Evolutionary conservation across 2,329 filamentous ascomycete genomes (phyloP).

Genomic region (Alternaria sp.): DNA sequence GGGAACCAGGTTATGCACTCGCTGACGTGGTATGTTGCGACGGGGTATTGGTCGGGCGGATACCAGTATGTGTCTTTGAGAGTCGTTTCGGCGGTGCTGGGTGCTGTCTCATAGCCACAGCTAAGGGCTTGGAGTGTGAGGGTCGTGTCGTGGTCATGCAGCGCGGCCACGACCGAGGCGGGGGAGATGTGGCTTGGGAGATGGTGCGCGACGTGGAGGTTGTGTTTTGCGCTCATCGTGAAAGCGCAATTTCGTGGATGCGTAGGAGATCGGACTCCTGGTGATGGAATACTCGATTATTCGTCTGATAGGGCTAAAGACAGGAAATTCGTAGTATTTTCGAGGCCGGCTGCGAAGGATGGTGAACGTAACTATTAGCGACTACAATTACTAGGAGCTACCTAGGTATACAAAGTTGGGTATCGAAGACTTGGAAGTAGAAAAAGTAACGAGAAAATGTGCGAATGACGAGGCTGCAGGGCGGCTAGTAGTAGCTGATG

Average conservation of each 20-base stretch:
- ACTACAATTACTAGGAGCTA: constrained; percentile 7
- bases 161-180: constrained; percentile 33
- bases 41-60: constrained; percentile 35
- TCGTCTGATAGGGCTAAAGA: background rate
- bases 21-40: constrained; percentile 39
- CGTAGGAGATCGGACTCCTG: too few relatives aligned
- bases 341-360: background rate
- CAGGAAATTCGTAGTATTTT: background rate
- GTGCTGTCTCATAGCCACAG: constrained; percentile 33
- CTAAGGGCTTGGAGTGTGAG: constrained; percentile 45
- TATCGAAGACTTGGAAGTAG: background rate
- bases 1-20: constrained; percentile 40
- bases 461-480: constrained; percentile 1
- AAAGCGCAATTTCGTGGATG: background rate
- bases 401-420: background rate
- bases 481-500: constrained; percentile 2
- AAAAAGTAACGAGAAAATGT: background rate
- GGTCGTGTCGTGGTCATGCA: constrained; percentile 44
- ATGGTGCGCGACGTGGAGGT: constrained; percentile 38
- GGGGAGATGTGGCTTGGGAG: constrained; percentile 38
- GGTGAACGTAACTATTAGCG: constrained; percentile 1
- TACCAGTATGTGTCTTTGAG: constrained; percentile 47
- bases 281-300: background rate
- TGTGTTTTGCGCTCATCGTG: constrained; percentile 37
- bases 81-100: constrained; percentile 25